These are phyloP conservation scores for Aureobasidium pullulans DNA, from an alignment of 2,329 filamentous ascomycete genomes.

Conservation along the genomic window DNA sequence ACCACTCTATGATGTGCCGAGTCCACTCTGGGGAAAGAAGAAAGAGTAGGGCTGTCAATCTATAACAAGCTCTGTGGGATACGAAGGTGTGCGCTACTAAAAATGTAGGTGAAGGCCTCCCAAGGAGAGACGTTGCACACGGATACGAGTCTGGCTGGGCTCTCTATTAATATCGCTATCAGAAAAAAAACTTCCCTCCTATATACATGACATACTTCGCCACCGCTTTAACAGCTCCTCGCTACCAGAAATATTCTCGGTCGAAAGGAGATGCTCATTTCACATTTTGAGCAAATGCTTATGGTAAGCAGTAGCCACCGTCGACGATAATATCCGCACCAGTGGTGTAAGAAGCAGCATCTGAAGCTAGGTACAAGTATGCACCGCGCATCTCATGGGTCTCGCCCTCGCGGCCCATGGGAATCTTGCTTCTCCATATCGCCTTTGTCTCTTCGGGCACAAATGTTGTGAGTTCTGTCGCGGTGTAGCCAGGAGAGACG, in stretches of 20 bases:
- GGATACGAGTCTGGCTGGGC: neutral
- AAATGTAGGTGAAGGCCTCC: neutral
- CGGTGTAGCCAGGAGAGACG: conserved; percentile 65
- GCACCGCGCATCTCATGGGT: conserved; percentile 73
- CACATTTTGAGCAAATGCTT: neutral
- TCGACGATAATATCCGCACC: conserved; percentile 60
- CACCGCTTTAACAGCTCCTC: neutral
- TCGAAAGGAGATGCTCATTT: neutral
- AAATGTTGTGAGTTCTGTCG: conserved; percentile 64
- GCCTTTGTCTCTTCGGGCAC: conserved; percentile 58
- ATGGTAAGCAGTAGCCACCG: conserved; percentile 16
- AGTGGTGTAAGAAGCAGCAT: conserved; percentile 77
- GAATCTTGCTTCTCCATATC: conserved; percentile 68
- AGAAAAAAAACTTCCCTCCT: neutral
- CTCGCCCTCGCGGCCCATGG: conserved; percentile 66
- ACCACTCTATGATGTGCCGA: neutral
- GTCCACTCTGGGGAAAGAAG: neutral
- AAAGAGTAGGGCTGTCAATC: neutral
- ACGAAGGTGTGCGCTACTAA: neutral
- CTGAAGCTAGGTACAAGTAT: conserved; percentile 73
- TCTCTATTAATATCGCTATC: conserved; percentile 10
- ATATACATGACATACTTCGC: neutral
- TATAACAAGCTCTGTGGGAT: neutral
- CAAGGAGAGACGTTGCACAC: neutral
- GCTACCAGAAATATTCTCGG: neutral